A percentile compares a stretch with the other conserved stretches of the same genome.
Conservation (phyloP, 495 filamentous ascomycete genomes). For the Xylaria castorea region DNA sequence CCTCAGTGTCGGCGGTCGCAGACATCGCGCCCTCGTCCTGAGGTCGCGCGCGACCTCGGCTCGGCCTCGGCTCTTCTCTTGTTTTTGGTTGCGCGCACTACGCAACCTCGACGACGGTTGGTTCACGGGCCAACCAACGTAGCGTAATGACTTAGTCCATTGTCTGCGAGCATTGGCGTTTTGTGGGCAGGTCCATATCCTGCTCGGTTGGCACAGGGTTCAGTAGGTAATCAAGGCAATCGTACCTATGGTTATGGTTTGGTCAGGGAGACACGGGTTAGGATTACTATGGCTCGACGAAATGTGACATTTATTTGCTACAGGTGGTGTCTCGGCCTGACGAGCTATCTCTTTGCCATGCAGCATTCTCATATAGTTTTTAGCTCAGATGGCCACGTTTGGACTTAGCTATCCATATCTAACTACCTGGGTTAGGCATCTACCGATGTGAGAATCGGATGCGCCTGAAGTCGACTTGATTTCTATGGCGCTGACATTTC, state of each 20-base stretch:
- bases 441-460: background rate
- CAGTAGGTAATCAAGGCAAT: background rate
- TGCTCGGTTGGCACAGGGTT: conserved; percentile 19
- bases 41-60: background rate
- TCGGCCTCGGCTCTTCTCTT: conserved; percentile 5
- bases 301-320: conserved; percentile 6
- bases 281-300: background rate
- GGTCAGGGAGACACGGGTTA: conserved; percentile 2
- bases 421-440: background rate
- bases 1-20: background rate
- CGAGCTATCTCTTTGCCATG: background rate
- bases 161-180: conserved; percentile 40
- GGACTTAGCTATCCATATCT: conserved; percentile 10
- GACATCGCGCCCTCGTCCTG: background rate
- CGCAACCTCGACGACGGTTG: background rate
- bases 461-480: background rate
- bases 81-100: background rate
- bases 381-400: background rate
- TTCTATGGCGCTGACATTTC: background rate
- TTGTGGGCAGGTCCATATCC: conserved; percentile 20
- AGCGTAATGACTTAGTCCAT: conserved; percentile 9
- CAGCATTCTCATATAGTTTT: background rate
- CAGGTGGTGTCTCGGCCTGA: background rate
- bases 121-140: background rate
- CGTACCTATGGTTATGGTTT: background rate